These are phyloP conservation scores for Osmanthus fragrans DNA, from an alignment of 257 asterid species.

Conservation along the genomic window DNA sequence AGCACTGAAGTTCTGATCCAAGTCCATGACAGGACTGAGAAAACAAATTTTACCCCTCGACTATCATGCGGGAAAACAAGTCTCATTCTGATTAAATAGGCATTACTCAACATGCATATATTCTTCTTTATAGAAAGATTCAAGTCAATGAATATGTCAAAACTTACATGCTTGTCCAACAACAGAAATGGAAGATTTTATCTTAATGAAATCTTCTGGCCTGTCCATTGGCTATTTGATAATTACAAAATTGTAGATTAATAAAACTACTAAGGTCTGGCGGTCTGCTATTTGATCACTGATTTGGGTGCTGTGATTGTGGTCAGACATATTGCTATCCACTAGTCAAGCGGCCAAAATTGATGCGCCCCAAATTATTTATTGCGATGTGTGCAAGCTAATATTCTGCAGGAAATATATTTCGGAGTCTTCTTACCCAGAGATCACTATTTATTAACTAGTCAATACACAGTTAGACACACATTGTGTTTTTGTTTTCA, in stretches of 20 bases:
- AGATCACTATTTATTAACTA: not conserved
- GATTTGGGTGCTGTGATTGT: not conserved
- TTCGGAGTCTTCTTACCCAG: not conserved
- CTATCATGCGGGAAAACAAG: not conserved
- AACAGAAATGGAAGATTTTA: not conserved
- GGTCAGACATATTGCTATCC: not conserved
- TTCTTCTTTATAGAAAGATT: not conserved
- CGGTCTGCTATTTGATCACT: not conserved
- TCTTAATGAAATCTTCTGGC: not conserved
- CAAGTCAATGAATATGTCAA: not conserved
- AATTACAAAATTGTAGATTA: not conserved
- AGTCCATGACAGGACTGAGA: not conserved
- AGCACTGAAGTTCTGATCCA: not conserved
- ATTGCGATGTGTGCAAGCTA: not conserved
- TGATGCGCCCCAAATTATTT: too few relatives aligned
- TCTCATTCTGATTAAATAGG: not conserved
- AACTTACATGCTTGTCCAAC: not conserved
- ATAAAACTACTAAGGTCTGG: not conserved
- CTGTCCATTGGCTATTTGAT: not conserved
- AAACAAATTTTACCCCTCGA: not conserved
- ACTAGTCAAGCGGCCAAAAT: too few relatives aligned
- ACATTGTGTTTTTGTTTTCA: too few relatives aligned
- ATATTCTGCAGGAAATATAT: not conserved
- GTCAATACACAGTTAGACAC: not conserved
- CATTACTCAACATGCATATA: not conserved